Evolutionary conservation across 2,329 filamentous ascomycete species (phyloP), one percentile per base, ranked within the genome.

Genomic region (Colletotrichum graminicola): DNA sequence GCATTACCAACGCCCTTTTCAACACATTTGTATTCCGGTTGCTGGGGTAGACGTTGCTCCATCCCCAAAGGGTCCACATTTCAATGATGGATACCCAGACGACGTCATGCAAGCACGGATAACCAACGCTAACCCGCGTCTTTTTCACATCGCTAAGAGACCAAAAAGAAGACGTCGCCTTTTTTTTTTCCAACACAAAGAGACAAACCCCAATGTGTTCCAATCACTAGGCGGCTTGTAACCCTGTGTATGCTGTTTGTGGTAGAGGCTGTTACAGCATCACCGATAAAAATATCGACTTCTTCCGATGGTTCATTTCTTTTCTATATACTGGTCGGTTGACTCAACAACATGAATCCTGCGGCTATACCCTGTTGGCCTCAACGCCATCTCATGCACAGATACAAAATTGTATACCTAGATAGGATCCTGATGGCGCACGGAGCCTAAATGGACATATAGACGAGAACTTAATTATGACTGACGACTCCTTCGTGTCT

Each of bases 21-120:
- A 45, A 67, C 56, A 62, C 43, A 71, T 56, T 66, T 56, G 63
- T 49, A 36, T 60, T 52, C 57, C 65, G 51, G 65, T 68, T 71
- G 59, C 68, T 60, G 60, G 68, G 65, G 65, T 71, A 52, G 55
- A 68, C 65, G 59, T 52, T 71, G 68, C 64, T 64, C 59, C 65
- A 68, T 68, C 55, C 39, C 14, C 34, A 59, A 14, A n/a, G 16
- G 52, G 26, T 14, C 51, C 68, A 71, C 59, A 52, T 10, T 29
- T 57, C 26, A 63, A 49, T 54, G 45, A 71, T 54, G 68, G 68
- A 68, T 47, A 65, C 68, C 68, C 52, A 68, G 65, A 71, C 59
- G 68, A 71, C 68, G 68, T 71, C 68, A 71, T 71, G 68, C 65
- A 71, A 63, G 45, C 64, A 63, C 67, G 64, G 67, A 59, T 67